A percentile compares a stretch with the other conserved stretches of the same genome.
Evolutionary conservation across 352 stramenopile species (phyloP).

Genomic region (Pythium pyrilobum): DNA sequence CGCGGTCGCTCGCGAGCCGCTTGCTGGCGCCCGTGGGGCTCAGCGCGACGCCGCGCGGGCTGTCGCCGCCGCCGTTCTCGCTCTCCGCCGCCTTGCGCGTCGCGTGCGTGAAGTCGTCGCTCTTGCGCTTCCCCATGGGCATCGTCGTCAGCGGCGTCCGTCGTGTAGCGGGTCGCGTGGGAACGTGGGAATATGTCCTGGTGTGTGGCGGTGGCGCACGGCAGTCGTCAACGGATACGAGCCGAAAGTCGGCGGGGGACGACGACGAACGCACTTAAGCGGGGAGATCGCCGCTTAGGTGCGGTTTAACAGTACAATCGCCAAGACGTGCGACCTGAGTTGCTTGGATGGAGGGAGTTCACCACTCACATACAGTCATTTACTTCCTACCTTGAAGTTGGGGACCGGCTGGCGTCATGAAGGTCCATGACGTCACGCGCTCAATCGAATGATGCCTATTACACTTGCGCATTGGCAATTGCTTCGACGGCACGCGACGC

Average conservation of each 20-base stretch:
- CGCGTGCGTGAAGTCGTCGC: constrained; percentile 9
- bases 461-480: neutral
- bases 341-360: no score
- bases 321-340: neutral
- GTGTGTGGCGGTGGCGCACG: no score
- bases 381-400: constrained; percentile 9
- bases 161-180: no score
- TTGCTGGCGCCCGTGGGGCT: constrained; percentile 10
- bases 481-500: no score
- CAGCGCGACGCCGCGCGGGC: constrained; percentile 1
- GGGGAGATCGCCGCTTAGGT: neutral
- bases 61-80: neutral
- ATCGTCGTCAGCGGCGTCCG: no score
- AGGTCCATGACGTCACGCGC: constrained; percentile 10
- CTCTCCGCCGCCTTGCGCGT: neutral
- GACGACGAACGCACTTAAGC: constrained; percentile 4
- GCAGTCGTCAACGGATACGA: no score
- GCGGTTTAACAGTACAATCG: neutral
- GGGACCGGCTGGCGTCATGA: neutral
- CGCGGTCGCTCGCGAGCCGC: constrained; percentile 9
- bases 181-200: no score
- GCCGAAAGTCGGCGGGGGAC: no score
- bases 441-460: neutral
- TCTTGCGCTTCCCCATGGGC: constrained; percentile 22
- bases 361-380: no score